Evolutionary conservation across 2,329 filamentous ascomycete species (phyloP), one percentile per base, ranked within the genome.

Genomic region (Paraphoma chrysanthemicola): DNA sequence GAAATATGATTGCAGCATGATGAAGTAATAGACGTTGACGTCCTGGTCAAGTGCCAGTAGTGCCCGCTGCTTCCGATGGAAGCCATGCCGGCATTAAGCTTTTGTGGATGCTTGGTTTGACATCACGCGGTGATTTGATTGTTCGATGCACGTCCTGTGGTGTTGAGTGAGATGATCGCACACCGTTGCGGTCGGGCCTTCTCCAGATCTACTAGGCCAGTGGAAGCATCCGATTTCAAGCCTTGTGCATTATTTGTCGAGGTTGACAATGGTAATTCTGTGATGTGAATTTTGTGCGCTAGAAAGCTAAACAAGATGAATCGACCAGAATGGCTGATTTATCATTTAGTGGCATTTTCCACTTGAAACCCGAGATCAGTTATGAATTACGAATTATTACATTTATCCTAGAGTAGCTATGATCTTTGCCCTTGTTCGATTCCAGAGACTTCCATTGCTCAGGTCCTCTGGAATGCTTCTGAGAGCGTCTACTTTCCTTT

Each of bases 401-500:
- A 23, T 23, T 23, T 23, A 23, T 23, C 23, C 23, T 47, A 69
- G 44, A 38, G 44, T 50, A 39, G 55, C 46, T 36, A 64, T 33
- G 10, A 68, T 33, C 31, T 53, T 47, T 33, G 51, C 59, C 30
- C 57, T 63, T 38, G 61, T 50, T 28, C 57, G 50, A 46, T 46
- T 52, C 53, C 53, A 63, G 39, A 28, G 53, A 9, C 44, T 58
- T 46, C 57, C 48, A 18, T 29, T 23, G 10, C 17, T n/a, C 1
- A 9, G 31, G 5, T 23, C 23, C 12, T 60, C 47, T 44, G 63
- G 58, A 52, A 69, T 54, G 7, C 48, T 54, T 54, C 70, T 67
- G 30, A 73, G 29, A 17, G 39, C 60, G 48, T 64, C 59, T 10
- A 76, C 63, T 8, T 52, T 51, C 50, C 73, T 66, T 53, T 77